Base-by-base conservation (phyloP, 129 eudicot genomes). In the Artemisia argyi region DNA sequence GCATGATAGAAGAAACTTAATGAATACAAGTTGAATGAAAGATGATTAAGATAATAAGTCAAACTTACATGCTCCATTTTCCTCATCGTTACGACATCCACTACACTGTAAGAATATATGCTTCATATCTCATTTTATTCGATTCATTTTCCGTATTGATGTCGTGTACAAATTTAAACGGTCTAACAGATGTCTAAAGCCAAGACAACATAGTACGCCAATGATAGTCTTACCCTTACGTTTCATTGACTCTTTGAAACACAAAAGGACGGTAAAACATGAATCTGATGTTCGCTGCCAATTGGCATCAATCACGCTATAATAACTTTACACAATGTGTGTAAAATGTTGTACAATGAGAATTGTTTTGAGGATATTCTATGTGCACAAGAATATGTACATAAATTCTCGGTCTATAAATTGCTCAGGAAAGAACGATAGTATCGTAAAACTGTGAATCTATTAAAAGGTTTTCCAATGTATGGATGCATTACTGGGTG, bases 241-340 rank as follows among this genome's bases (percentile, higher is more conserved):
- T 22, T 76, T 74, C 39, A 0, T 1, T 67, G 74, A 60, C 80
- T 68, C 80, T 67, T 76, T 76, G 74, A 76, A 55, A n/a, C 50
- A 7, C 30, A 58, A 76, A 76, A 58, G 69, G 80, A 13, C 69
- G 58, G 61, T 67, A 66, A 57, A 76, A 68, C 22, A 57, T 17
- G 61, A 22, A 52, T 4, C 28, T n/a, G 48, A 65, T 65, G 13
- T 65, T 55, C 66, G 17, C 59, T 49, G 26, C 30, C 20, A 35
- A 14, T 65, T 42, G 16, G 53, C 64, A 52, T 20, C 55, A 17
- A 52, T 68, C 5, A 51, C 35, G 16, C 16, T 11, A 61, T 5
- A n/a, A 35, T 12, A 15, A n/a, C 57, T 51, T 69, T 51, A 5
- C 65, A 61, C 24, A 24, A 22, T 35, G 66, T 77, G 17, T 35